A percentile compares a stretch with the other conserved stretches of the same genome.
phyloP scores from a whole-genome alignment of 768 basidiomycete genomes.

The Boletus insuetus region DNA sequence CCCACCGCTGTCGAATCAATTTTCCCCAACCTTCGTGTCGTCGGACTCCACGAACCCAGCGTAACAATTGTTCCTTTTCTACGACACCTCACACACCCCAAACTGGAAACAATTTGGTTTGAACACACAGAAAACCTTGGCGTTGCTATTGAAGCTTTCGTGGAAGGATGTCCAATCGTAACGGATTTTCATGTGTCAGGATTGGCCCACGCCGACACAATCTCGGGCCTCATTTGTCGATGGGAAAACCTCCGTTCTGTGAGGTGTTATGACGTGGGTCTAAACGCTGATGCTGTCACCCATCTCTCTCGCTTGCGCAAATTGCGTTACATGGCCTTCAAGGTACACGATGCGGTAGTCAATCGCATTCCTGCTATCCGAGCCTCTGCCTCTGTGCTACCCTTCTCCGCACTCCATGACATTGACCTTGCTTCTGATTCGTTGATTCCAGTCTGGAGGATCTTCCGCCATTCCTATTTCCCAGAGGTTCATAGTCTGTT shows the following conservation, averaged over 20 bases:
- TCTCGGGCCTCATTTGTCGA: constrained; percentile 2
- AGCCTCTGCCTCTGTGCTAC: background rate
- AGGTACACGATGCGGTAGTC: background rate
- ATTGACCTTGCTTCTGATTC: background rate
- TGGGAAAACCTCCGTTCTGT: constrained; percentile 7
- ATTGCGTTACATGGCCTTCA: background rate
- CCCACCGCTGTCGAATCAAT: background rate
- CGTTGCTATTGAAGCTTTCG: background rate
- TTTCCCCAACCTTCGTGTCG: constrained; percentile 9
- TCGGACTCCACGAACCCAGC: background rate
- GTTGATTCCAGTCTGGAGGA: background rate
- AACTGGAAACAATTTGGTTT: background rate
- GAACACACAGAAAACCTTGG: background rate
- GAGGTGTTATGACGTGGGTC: background rate
- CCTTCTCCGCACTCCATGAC: constrained; percentile 1
- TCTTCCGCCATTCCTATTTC: background rate
- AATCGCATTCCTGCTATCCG: background rate
- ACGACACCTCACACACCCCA: constrained; percentile 4
- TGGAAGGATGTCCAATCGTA: constrained; percentile 1
- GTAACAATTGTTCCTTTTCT: constrained; percentile 1
- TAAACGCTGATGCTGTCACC: background rate
- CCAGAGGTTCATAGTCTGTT: background rate
- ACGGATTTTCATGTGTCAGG: background rate
- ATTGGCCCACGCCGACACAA: background rate
- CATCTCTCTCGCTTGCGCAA: constrained; percentile 2